Base-by-base conservation (phyloP, 169 alveolate genomes). In the Babesia ovis region DNA sequence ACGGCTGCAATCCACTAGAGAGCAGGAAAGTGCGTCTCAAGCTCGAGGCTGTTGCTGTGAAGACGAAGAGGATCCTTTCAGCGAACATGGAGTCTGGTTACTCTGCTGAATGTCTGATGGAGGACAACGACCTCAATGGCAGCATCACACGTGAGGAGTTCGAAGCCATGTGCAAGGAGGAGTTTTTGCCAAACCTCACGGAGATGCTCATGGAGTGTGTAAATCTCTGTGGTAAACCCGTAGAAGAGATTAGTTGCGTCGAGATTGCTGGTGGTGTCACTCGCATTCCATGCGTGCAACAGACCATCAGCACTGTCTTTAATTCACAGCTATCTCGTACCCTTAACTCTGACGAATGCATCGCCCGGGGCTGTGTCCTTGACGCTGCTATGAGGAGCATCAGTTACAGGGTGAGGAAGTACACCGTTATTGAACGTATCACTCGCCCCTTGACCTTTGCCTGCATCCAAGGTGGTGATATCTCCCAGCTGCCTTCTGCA, bases 181-280 rank as follows among this genome's bases (percentile, higher is more conserved):
- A 91, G 71, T 81, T 93, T 35, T 88, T 85, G 18, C 81, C 92
- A 53, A 77, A 93, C 64, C 77, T 81, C 68, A 50, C 86, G 31
- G 74, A 62, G 14, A 72, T 94, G 76, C 67, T 85, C 53, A 77
- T 71, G 54, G 80, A 77, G 32, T 89, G 90, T 31, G 51, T 88
- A 31, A 86, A 82, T 57, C 77, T 77, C 48, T 84, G 85, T 46
- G 90, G 91, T 53, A 46, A 85, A 8, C 68, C 93, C 25, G 68
- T 80, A 25, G 96, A 85, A 45, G 87, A 90, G 16, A 80, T 94
- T 11, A 92, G 92, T 56, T 80, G 93, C 42, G 96, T 97, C 25
- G 99, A 98, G 86, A 92, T 97, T 68, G 92, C 95, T 39, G 99
- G 99, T 48, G 99, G 99, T 62, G 94, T 97, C 5, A 93, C 98